Evolutionary conservation across 768 basidiomycete genomes (phyloP).

Genomic region (Fistulinella prunicolor): DNA sequence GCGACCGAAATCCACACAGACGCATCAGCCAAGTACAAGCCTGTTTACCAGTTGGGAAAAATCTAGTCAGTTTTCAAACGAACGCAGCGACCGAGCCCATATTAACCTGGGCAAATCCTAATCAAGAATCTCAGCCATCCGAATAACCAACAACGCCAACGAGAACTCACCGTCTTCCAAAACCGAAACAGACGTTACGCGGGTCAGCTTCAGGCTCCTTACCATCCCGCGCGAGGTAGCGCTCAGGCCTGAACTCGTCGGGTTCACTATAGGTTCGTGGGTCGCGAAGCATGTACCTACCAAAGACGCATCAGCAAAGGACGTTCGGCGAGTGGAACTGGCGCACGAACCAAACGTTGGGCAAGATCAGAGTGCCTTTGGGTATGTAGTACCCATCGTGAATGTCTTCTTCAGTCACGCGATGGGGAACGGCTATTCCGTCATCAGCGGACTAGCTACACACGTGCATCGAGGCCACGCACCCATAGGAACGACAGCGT

Average conservation of each 20-base stretch:
- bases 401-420: conserved; percentile 56
- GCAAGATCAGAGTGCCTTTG: conserved; percentile 34
- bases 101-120: conserved; percentile 31
- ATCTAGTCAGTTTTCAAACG: conserved; percentile 14
- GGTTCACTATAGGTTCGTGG: conserved; percentile 48
- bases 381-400: conserved; percentile 63
- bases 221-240: conserved; percentile 44
- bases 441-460: conserved; percentile 29
- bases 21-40: conserved; percentile 50
- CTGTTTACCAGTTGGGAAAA: conserved; percentile 24
- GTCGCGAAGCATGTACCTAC: conserved; percentile 34
- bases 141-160: conserved; percentile 3
- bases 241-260: conserved; percentile 55
- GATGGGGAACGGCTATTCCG: conserved; percentile 39
- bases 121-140: conserved; percentile 1
- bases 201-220: conserved; percentile 52
- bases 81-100: not conserved
- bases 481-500: conserved; percentile 39
- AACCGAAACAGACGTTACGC: conserved; percentile 63
- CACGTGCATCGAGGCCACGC: conserved; percentile 22
- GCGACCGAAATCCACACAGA: conserved; percentile 45
- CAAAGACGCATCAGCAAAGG: not conserved
- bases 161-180: conserved; percentile 53
- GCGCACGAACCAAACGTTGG: conserved; percentile 22
- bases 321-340: conserved; percentile 2